These are phyloP conservation scores for Sugiyamaella grinbergsii DNA, from an alignment of 1,139 yeast genomes.

Conservation along the genomic window DNA sequence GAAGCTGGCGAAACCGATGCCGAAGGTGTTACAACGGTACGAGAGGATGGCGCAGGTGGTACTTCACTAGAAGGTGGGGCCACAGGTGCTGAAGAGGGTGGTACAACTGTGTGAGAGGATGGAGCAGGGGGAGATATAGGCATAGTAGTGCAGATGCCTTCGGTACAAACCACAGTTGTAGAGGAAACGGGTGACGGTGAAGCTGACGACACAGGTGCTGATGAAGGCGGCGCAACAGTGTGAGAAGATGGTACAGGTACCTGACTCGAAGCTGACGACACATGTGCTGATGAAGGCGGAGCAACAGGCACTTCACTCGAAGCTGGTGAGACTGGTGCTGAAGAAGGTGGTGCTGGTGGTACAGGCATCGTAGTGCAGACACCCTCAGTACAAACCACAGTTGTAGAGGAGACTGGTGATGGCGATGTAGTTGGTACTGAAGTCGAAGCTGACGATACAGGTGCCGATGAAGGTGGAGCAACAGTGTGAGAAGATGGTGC, in stretches of 20 bases:
- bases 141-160: constrained; percentile 20
- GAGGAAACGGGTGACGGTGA: too few species aligned
- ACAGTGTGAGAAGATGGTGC: constrained; percentile 6
- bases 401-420: neutral
- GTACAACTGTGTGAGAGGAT: neutral
- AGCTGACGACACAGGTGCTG: constrained; percentile 1
- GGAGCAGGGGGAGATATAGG: constrained; percentile 10
- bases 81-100: constrained; percentile 3
- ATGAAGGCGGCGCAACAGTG: neutral
- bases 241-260: neutral
- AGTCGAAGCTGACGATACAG: constrained; percentile 6
- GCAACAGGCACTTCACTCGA: too few species aligned
- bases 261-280: constrained; percentile 4
- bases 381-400: constrained; percentile 16
- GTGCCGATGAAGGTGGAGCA: neutral
- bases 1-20: neutral
- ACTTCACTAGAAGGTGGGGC: neutral
- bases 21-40: neutral
- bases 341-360: too few species aligned
- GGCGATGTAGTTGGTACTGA: neutral
- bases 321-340: too few species aligned
- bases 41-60: too few species aligned
- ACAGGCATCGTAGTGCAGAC: constrained; percentile 20
- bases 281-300: too few species aligned
- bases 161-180: constrained; percentile 14